Evolutionary conservation across 75 land plant genomes (phyloP).

Genomic region (Sequoiadendron giganteum): DNA sequence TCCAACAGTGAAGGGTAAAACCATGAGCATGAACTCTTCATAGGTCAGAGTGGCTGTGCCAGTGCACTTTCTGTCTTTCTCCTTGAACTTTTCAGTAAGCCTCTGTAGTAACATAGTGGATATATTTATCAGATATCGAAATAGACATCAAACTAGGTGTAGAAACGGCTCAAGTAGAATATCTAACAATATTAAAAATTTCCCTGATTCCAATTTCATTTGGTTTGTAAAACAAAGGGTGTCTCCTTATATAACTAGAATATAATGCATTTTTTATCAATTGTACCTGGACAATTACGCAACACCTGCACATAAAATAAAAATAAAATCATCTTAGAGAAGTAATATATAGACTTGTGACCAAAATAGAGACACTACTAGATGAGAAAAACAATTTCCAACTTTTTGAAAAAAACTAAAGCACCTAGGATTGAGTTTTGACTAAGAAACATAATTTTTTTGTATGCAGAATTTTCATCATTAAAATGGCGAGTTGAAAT

Average conservation of each 20-base stretch:
- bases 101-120: constrained; percentile 46
- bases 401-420: background rate
- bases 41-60: constrained; percentile 80
- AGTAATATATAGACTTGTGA: background rate
- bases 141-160: background rate
- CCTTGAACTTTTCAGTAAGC: constrained; percentile 88
- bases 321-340: background rate
- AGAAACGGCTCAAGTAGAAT: background rate
- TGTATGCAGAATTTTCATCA: too few species aligned
- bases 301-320: constrained; percentile 57
- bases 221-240: background rate
- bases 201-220: too few species aligned
- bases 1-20: constrained; percentile 81
- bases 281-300: constrained; percentile 71
- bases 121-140: background rate
- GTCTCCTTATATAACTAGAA: too few species aligned
- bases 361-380: background rate
- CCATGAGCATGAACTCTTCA: constrained; percentile 73
- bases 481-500: too few species aligned
- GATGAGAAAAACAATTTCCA: background rate
- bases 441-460: background rate
- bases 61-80: constrained; percentile 47
- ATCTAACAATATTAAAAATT: too few species aligned
- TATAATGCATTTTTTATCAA: background rate
- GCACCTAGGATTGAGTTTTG: background rate